Base-by-base conservation (phyloP, 2,329 filamentous ascomycete genomes). In the Colletotrichum cordylinicola region DNA sequence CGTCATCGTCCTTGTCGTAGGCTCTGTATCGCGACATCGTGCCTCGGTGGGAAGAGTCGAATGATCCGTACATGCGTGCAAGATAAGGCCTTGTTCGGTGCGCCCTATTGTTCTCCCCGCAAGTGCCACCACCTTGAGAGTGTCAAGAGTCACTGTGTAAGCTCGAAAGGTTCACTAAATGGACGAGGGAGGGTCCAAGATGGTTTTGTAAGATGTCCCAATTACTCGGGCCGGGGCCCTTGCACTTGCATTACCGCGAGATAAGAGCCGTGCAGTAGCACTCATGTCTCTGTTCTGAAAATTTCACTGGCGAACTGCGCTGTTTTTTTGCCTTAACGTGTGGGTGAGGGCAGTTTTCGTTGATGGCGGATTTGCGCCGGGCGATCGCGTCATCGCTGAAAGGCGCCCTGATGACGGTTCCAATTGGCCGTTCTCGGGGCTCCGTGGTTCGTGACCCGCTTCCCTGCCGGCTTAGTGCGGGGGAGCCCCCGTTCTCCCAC, bases 331-430 rank as follows among this genome's bases (percentile, higher is more conserved):
- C 21, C 35, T 21, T 39, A 48, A 52, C 48, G 21, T 18, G 64
- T 73, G 48, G 56, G 29, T 31, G 60, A 33, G 29, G 27, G 70
- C 64, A 73, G 29, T 52, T 52, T 67, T 43, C 6, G 31, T n/a
- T 31, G 58, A 76, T 76, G 64, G 70, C 70, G 74, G 74, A 60
- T 74, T 76, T 74, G 64, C 70, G 70, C 70, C 70, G 64, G 35
- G 58, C 27, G 35, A 76, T 76, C 64, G 74, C 74, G 74, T 69
- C 74, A 76, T 76, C 70, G 70, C 64, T 64, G 31, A 33, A 33
- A 7, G 29, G 39, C 35, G 65, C 65, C 21, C 39, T 13, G 12
- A 56, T 18, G 31, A 8, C 18, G 12, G 13, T 43, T 69, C 35
- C 35, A 69, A 76, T 76, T 76, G 74, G 74, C 35, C 31, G 21